Conservation (phyloP, 164 flowering plant genomes). For the Tetrastigma voinierianum region DNA sequence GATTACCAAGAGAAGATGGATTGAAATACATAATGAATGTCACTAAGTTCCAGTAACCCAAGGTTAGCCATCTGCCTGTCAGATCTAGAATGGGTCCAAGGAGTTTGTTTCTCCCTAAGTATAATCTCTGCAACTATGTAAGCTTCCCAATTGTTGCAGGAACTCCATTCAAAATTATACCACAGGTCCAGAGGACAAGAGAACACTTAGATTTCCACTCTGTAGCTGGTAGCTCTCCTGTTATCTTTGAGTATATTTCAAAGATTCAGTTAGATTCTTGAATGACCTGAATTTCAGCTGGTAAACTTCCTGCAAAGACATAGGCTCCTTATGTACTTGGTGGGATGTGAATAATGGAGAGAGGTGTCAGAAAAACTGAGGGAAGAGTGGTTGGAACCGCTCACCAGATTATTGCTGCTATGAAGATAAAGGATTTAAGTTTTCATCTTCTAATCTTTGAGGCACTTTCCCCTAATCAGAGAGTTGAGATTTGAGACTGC, state of each 20-base stretch:
- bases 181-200: background rate
- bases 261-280: background rate
- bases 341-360: slow-evolving; percentile 1
- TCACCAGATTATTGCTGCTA: background rate
- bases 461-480: slow-evolving; percentile 2
- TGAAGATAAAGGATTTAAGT: background rate
- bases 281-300: background rate
- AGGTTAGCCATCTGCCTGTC: slow-evolving; percentile 2
- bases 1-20: slow-evolving; percentile 1
- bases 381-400: background rate
- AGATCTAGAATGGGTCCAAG: slow-evolving; percentile 5
- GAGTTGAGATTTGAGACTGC: background rate
- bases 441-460: background rate
- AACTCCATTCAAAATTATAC: slow-evolving; percentile 11
- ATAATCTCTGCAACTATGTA: slow-evolving; percentile 7
- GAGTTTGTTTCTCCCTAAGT: slow-evolving; percentile 9
- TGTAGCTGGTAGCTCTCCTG: background rate
- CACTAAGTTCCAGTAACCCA: background rate
- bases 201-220: slow-evolving; percentile 11
- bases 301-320: slow-evolving; percentile 3
- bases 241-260: background rate
- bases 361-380: slow-evolving; percentile 4
- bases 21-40: background rate
- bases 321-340: slow-evolving; percentile 4
- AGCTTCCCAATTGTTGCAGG: slow-evolving; percentile 14